Conservation (phyloP, 306 rosid species). For the Amphicarpaea edgeworthii region DNA sequence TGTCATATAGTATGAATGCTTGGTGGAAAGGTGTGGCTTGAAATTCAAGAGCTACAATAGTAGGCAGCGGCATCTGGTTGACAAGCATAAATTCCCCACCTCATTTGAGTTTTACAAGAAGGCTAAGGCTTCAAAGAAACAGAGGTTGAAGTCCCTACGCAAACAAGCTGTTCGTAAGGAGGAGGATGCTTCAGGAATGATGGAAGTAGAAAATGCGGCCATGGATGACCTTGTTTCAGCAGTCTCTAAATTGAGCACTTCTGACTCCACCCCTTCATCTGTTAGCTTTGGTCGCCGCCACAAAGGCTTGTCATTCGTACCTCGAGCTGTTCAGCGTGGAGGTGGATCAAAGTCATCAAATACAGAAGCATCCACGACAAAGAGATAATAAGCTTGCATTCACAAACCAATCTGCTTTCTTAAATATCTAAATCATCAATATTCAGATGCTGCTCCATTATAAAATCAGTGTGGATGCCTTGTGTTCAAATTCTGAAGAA, state of each 20-base stretch:
- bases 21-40: constrained; percentile 86
- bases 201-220: constrained; percentile 82
- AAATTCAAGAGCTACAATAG: constrained; percentile 83
- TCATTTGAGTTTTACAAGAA: constrained; percentile 83
- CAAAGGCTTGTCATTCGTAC: constrained; percentile 72
- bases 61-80: constrained; percentile 90
- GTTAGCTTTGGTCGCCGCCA: constrained; percentile 90
- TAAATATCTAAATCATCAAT: constrained; percentile 8
- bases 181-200: constrained; percentile 63
- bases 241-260: constrained; percentile 80
- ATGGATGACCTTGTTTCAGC: constrained; percentile 78
- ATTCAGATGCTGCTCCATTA: constrained; percentile 28
- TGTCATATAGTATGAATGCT: constrained; percentile 79
- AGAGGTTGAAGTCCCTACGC: constrained; percentile 66
- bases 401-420: constrained; percentile 13
- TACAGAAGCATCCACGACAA: constrained; percentile 42
- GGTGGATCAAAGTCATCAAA: constrained; percentile 54
- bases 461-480: constrained; percentile 18
- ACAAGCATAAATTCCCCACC: constrained; percentile 85
- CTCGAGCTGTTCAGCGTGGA: constrained; percentile 72
- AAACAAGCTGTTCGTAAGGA: constrained; percentile 55
- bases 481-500: constrained; percentile 34
- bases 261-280: constrained; percentile 77
- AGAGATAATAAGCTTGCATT: constrained; percentile 41
- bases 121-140: constrained; percentile 76